Evolutionary conservation across 2,329 filamentous ascomycete genomes (phyloP).

Genomic region (Nemania sp.): DNA sequence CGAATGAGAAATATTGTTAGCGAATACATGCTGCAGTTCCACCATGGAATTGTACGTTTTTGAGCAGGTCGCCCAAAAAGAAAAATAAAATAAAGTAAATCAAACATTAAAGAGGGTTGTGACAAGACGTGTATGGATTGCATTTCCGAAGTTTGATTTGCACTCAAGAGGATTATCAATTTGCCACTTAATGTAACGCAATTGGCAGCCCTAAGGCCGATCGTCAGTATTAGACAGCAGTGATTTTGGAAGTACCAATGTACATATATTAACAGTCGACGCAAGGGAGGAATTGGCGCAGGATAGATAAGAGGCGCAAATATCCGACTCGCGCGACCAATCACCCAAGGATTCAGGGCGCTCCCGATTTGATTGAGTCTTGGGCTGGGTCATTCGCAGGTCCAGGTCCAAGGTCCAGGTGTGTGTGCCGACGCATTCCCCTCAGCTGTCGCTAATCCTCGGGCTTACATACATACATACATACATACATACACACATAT

Average conservation of each 20-base stretch:
- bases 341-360: slow-evolving; percentile 15
- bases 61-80: neutral
- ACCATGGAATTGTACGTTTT: neutral
- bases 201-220: neutral
- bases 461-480: slow-evolving; percentile 14
- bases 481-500: too few relatives aligned
- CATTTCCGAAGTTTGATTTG: neutral
- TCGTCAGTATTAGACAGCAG: slow-evolving; percentile 4
- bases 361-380: slow-evolving; percentile 14
- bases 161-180: slow-evolving; percentile 7
- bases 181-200: slow-evolving; percentile 17
- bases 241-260: neutral
- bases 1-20: too few relatives aligned
- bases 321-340: slow-evolving; percentile 18
- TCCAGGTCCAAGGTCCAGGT: neutral
- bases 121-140: neutral
- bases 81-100: neutral
- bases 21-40: too few relatives aligned
- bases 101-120: neutral
- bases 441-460: slow-evolving; percentile 17
- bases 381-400: slow-evolving; percentile 4
- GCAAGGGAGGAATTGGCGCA: slow-evolving; percentile 9
- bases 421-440: slow-evolving; percentile 3
- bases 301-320: slow-evolving; percentile 27
- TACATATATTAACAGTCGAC: neutral